Evolutionary conservation across 2,329 filamentous ascomycete species (phyloP), one percentile per base, ranked within the genome.

Genomic region (Aspergillus brunneoviolaceus): DNA sequence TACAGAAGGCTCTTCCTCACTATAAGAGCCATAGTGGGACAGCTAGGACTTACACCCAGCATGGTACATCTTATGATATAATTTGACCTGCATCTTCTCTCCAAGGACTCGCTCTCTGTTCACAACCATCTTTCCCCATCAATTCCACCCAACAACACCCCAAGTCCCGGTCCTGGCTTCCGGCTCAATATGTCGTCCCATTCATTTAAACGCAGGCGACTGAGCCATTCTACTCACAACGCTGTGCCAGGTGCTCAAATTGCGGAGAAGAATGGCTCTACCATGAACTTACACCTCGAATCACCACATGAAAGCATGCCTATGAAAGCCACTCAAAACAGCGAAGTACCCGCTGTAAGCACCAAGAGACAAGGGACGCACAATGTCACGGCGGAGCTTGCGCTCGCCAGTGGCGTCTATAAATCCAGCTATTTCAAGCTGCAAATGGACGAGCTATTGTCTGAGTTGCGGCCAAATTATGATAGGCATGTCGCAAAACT

Each of bases 351-450:
- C 19, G 57, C 33, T 49, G 31, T 49, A 27, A 61, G 59, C 33
- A 55, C 62, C 25, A 58, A 29, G 11, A 67, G 64, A 42, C 64
- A 61, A 51, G 64, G 47, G 39, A 70, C 67, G 51, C 65, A 64
- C 62, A 68, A 67, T 52, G 68, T 65, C 25, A 74, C 71, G 52
- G 70, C 70, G 31, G 73, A 79, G 62, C 64, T 76, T 51, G 72
- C 74, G 31, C 65, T 72, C 64, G 70, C 76, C 14, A 80, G 79
- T 33, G 84, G 84, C 51, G 79, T 83, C n/a, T 88, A 84, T 78
- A 87, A 87, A 69, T 87, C 85, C 49, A 87, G 82, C 70, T 77
- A 88, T 59, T 89, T 90, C 77, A 88, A 88, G 70, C 74, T 89
- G 10, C 87, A 90, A 70, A 79, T 88, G 35, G 85, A 89, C 63